phyloP scores from a whole-genome alignment of 2,329 filamentous ascomycete species.

The Phyllosticta citriasiana region DNA sequence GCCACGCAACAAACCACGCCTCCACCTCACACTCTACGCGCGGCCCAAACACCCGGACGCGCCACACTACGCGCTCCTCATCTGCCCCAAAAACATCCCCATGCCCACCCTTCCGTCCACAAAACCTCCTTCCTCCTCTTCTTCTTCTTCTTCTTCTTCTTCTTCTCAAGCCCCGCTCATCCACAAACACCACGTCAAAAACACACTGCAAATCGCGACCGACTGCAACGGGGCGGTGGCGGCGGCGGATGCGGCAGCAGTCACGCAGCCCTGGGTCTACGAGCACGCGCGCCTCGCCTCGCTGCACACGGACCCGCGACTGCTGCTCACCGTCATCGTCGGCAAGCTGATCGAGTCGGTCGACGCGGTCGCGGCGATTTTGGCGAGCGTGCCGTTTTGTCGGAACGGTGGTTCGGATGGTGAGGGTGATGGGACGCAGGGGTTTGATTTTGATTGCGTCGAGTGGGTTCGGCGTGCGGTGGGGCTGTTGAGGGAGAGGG shows the following conservation, averaged over 20 bases:
- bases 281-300: neutral
- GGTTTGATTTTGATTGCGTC: neutral
- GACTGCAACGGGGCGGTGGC: neutral
- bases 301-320: neutral
- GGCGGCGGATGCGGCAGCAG: no score
- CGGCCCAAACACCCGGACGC: conserved; percentile 15
- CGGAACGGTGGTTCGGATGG: neutral
- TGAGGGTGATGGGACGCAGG: neutral
- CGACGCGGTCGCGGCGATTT: neutral
- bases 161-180: neutral
- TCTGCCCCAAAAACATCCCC: conserved; percentile 14
- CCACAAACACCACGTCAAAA: neutral
- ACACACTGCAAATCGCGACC: neutral
- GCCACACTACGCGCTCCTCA: conserved; percentile 17
- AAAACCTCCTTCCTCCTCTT: no score
- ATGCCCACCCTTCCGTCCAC: neutral
- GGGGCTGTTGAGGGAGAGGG: neutral
- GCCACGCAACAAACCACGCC: conserved; percentile 16
- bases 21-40: conserved; percentile 17
- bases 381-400: neutral
- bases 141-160: neutral
- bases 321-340: neutral
- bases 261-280: neutral
- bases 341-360: neutral
- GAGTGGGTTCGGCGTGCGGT: neutral